Percentiles rank a stretch among this genome's conserved stretches.
These are phyloP conservation scores for Musa schizocarpa DNA, from an alignment of 176 grass and related monocot species.

Conservation along the genomic window DNA sequence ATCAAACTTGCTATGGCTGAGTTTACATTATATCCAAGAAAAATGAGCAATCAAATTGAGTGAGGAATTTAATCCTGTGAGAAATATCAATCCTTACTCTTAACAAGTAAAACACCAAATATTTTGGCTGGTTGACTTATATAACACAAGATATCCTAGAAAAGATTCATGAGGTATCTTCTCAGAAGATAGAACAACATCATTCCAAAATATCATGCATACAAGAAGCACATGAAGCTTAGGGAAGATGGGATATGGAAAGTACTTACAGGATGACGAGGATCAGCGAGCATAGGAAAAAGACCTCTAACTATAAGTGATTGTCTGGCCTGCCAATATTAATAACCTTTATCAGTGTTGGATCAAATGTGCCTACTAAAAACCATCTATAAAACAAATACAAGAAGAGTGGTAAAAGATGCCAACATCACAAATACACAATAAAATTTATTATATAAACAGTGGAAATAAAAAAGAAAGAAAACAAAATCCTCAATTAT, in stretches of 20 bases:
- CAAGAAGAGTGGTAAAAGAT: background rate
- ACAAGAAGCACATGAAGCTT: no score
- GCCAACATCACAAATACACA: background rate
- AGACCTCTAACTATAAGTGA: constrained; percentile 94
- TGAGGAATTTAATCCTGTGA: no score
- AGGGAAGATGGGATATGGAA: background rate
- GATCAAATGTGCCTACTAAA: background rate
- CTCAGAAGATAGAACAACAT: background rate
- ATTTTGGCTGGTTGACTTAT: no score
- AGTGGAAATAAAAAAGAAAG: constrained; percentile 5
- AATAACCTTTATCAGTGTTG: background rate
- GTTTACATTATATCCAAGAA: no score
- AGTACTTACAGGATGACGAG: constrained; percentile 82
- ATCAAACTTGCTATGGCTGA: no score
- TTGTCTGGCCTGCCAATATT: constrained; percentile 69
- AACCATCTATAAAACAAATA: background rate
- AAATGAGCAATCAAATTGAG: no score
- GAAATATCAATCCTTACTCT: no score
- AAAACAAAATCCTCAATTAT: background rate
- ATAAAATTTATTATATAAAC: no score
- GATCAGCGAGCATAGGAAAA: constrained; percentile 99
- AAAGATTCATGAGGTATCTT: background rate
- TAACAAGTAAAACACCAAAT: no score
- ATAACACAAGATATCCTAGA: no score
- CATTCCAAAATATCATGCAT: background rate